Evolutionary conservation across 768 basidiomycete species (phyloP), one percentile per base, ranked within the genome.

Genomic region (Cystobasidium onofrii): DNA sequence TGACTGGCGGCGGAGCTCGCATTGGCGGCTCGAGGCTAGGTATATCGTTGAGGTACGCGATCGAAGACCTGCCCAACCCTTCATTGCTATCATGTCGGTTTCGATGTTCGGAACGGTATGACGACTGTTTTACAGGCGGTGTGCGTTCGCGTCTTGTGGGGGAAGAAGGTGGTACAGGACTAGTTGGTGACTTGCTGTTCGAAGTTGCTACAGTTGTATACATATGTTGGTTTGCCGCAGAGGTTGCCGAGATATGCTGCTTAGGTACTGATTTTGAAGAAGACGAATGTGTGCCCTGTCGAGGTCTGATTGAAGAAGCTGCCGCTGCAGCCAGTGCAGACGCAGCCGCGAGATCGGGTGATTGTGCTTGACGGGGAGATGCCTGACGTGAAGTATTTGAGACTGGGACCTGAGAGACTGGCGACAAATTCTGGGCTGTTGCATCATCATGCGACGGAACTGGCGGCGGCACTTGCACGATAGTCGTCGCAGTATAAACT

Each of bases 1-100:
- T 71, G 52, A 71, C 55, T 12, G 69, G 69, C 20, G 69, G 69
- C 1, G 69, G 69, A 31, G 69, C 69, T n/a, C 55, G 23, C 69
- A 71, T 71, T 3, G 69, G 69, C 9, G 69, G 69, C 54, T 71
- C 69, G 54, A 71, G 29, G 20, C n/a, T 33, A 4, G 69, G 69
- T 6, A 44, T 36, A 29, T 71, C 69, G 29, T 71, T 71, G 6
- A 71, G 69, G 36, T 71, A 71, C 2, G 69, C 69, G 10, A 71
- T 71, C 2, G 54, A 57, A 13, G 69, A 71, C 52, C 69, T 46
- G 17, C 65, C 65, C 23, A 43, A 10, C 3, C 27, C 65, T 20
- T 41, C 41, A 17, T 54, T 50, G 65, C 41, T 67, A n/a, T 67
- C 57, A 7, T 34, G 65, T 52, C 41, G 46, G n/a, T 43, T 50